Base-by-base conservation (phyloP, 192 early-diverging fungal genomes). In the Coemansia sp. region DNA sequence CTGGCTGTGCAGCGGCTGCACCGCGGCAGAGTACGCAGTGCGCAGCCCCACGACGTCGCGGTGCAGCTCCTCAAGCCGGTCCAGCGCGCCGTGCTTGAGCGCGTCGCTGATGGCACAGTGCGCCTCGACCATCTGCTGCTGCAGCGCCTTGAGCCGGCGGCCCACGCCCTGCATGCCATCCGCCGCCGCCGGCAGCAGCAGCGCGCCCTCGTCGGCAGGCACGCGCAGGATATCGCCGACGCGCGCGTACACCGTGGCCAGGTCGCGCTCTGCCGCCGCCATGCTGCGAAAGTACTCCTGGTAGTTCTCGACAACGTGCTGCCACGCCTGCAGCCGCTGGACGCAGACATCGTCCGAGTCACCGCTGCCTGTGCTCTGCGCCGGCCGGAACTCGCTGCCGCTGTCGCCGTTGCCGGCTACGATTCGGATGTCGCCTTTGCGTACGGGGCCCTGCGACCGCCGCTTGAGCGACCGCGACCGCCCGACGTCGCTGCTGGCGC, bases 241-340 rank as follows among this genome's bases (percentile, higher is more conserved):
- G 8, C 72, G 65, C 14, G 72, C 72, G 38, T 75, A 75, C 12
- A 75, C 72, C 19, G 72, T 75, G 12, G 72, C 65, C 29, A 75
- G 65, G 32, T 75, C 72, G 23, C 68, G 53, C 45, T 75, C 72
- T 8, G 72, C 72, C 4, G 72, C 72, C 5, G 58, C 65, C 72
- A 75, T 75, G 58, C 72, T 75, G n/a, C 14, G 38, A 9, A 75
- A 69, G 50, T 42, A 75, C 54, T 68, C 72, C 1, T 53, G 58
- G 58, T 75, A 61, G 61, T 68, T 68, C 15, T 59, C 57, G 1
- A 69, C 66, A 12, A 61, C 53, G 20, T 55, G 48, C 49, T 58
- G 48, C 72, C 72, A 75, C 25, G 61, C 62, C 25, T 39, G 36
- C 34, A 75, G 72, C 19, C 72, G 49, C 61, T 75, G 72, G 53